These are phyloP conservation scores for Coemansia sp. DNA, from an alignment of 192 early-diverging fungal genomes.

Conservation along the genomic window DNA sequence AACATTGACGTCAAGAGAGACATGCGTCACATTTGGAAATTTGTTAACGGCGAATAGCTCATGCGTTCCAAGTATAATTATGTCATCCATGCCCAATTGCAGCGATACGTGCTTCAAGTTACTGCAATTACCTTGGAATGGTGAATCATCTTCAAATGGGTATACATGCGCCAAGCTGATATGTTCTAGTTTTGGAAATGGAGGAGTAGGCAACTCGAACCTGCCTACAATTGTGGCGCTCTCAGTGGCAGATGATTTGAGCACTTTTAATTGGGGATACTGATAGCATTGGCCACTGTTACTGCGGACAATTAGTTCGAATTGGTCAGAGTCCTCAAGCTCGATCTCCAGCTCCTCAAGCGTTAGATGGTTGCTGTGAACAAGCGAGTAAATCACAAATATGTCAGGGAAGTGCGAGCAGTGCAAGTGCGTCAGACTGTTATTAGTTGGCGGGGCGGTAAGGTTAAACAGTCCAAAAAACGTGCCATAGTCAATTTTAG, in stretches of 20 bases:
- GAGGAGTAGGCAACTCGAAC: background rate
- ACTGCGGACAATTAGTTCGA: background rate
- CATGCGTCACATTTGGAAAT: background rate
- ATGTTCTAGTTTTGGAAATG: slow-evolving; percentile 1
- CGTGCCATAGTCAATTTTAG: background rate
- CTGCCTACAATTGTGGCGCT: background rate
- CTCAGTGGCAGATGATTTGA: background rate
- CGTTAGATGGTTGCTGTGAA: background rate
- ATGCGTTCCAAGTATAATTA: background rate
- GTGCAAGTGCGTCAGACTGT: background rate
- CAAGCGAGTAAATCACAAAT: background rate
- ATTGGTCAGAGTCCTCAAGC: background rate
- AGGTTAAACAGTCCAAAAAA: background rate
- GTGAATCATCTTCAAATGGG: background rate
- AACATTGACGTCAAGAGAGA: background rate
- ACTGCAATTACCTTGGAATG: slow-evolving; percentile 1
- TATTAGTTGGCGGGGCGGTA: background rate
- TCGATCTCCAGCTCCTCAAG: slow-evolving; percentile 1
- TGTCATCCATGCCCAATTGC: background rate
- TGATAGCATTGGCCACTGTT: background rate
- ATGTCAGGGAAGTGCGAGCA: background rate
- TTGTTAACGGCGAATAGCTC: background rate
- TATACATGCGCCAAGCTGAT: background rate
- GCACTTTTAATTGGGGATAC: slow-evolving; percentile 5
- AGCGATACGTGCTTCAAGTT: background rate